A percentile compares a stretch with the other conserved stretches of the same genome.
Conservation (phyloP, 352 stramenopile species). For the Globisporangium splendens region DNA sequence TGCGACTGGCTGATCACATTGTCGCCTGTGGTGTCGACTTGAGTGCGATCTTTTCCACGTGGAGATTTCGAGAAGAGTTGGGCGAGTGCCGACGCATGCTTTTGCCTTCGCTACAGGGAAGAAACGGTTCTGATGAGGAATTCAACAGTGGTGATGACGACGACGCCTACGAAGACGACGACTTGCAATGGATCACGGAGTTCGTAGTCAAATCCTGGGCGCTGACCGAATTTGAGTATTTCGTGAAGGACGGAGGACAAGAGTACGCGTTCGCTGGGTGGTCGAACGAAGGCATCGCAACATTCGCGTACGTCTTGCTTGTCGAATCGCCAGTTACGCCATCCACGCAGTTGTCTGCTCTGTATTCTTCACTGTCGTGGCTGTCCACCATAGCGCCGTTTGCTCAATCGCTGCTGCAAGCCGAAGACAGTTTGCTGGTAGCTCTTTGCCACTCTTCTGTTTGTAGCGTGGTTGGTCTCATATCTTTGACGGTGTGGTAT, state of each 20-base stretch:
- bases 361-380: conserved; percentile 39
- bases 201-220: conserved; percentile 14
- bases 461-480: background rate
- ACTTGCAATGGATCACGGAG: conserved; percentile 8
- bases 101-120: conserved; percentile 22
- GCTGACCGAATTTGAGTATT: conserved; percentile 43
- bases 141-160: conserved; percentile 21
- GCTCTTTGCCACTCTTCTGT: background rate
- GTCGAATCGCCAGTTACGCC: conserved; percentile 5
- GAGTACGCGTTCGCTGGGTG: conserved; percentile 61
- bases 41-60: conserved; percentile 37
- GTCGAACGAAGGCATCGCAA: conserved; percentile 42
- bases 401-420: conserved; percentile 37
- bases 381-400: conserved; percentile 42
- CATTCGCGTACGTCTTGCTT: conserved; percentile 33
- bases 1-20: conserved; percentile 25
- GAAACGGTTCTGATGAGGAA: conserved; percentile 22
- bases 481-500: too few relatives aligned
- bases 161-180: conserved; percentile 12
- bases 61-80: conserved; percentile 59
- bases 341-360: conserved; percentile 4
- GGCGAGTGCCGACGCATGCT: conserved; percentile 29
- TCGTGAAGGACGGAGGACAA: conserved; percentile 39
- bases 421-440: conserved; percentile 26
- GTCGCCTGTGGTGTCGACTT: conserved; percentile 30